phyloP scores from a whole-genome alignment of 129 eudicot genomes.

The Saposhnikovia divaricata region DNA sequence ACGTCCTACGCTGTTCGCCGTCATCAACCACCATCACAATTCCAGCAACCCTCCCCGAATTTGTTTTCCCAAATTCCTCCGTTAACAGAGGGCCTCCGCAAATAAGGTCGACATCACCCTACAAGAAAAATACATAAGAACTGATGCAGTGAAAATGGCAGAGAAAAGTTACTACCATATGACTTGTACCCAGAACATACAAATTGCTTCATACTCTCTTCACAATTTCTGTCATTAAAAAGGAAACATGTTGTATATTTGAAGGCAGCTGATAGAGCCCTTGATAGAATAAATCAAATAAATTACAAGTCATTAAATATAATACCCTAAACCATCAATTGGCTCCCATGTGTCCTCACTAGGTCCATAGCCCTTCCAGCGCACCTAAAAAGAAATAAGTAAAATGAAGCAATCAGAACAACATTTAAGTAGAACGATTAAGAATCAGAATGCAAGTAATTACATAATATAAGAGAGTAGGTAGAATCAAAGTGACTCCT shows the following conservation, averaged over 20 bases:
- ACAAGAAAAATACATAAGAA: neutral
- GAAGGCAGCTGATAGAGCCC: neutral
- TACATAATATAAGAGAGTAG: no score
- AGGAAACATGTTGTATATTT: neutral
- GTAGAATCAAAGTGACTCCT: neutral
- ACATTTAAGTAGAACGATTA: no score
- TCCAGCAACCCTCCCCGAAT: no score
- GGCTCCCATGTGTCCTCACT: slow-evolving; percentile 84
- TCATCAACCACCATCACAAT: no score
- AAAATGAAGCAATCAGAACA: neutral
- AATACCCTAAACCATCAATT: slow-evolving; percentile 46
- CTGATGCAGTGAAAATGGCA: neutral
- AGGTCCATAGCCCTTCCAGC: slow-evolving; percentile 79
- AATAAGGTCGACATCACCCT: slow-evolving; percentile 66
- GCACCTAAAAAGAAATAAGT: slow-evolving; percentile 28
- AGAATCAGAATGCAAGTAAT: neutral
- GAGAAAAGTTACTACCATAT: neutral
- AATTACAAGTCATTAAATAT: neutral
- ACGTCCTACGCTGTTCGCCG: no score
- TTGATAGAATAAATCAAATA: neutral
- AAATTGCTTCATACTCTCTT: slow-evolving; percentile 43
- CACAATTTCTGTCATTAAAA: slow-evolving; percentile 36
- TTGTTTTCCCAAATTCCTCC: no score
- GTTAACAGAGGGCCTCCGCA: no score
- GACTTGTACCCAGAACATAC: slow-evolving; percentile 40